These are phyloP conservation scores for Ustilago loliicola DNA, from an alignment of 1,284 basidiomycete species.

Conservation along the genomic window DNA sequence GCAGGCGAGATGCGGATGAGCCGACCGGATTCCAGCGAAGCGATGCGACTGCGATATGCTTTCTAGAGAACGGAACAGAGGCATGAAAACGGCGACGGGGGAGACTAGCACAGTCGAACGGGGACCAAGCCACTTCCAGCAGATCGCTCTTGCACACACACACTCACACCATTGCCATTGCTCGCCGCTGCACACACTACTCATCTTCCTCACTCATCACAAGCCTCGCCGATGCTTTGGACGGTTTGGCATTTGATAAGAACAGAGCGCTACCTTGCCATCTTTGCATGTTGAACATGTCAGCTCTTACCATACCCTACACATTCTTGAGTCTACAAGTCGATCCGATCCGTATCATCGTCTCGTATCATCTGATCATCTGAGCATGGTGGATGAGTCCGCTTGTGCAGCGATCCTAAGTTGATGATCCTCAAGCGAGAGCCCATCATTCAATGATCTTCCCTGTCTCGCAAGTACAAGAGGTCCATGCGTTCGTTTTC, in stretches of 20 bases:
- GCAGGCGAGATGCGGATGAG: background rate
- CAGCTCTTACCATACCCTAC: background rate
- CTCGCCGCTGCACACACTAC: background rate
- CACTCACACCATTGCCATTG: background rate
- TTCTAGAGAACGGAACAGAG: slow-evolving; percentile 3
- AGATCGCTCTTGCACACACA: background rate
- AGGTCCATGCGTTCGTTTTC: too few relatives aligned
- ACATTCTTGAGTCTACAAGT: background rate
- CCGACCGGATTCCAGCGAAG: slow-evolving; percentile 7
- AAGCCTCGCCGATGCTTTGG: background rate
- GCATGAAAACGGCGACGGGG: background rate
- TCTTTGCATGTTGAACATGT: background rate
- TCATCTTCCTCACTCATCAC: slow-evolving; percentile 8
- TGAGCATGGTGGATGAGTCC: slow-evolving; percentile 8
- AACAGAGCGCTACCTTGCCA: background rate
- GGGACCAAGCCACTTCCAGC: slow-evolving; percentile 14
- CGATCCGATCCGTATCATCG: background rate
- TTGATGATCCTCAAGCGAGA: background rate
- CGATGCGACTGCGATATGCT: slow-evolving; percentile 1
- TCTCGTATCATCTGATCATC: background rate
- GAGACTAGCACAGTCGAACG: background rate
- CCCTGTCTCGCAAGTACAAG: too few relatives aligned
- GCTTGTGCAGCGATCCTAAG: slow-evolving; percentile 30
- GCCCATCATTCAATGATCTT: background rate
- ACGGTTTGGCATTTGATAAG: background rate